These are phyloP conservation scores for Fusarium dimerum DNA, from an alignment of 2,329 filamentous ascomycete species.

Conservation along the genomic window DNA sequence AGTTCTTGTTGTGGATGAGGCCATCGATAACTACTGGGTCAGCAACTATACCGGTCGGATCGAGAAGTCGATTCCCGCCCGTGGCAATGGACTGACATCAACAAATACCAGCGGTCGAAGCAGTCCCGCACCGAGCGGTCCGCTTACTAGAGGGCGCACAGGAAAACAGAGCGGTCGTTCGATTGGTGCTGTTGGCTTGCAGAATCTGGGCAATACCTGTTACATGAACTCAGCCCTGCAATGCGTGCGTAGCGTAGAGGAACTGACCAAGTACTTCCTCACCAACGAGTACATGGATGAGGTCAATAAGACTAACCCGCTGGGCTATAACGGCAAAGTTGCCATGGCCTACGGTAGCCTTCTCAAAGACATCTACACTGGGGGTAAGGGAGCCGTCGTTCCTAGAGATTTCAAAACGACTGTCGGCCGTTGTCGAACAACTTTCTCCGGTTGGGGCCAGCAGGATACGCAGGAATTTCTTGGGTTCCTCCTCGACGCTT, in stretches of 20 bases:
- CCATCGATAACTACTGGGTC: slow-evolving; percentile 61
- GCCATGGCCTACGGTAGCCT: slow-evolving; percentile 81
- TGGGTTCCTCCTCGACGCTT: slow-evolving; percentile 88
- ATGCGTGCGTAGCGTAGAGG: slow-evolving; percentile 90
- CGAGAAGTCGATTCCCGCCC: slow-evolving; percentile 39
- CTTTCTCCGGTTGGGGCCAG: slow-evolving; percentile 92
- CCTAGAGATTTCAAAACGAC: slow-evolving; percentile 81
- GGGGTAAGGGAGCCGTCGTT: slow-evolving; percentile 67
- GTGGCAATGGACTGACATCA: slow-evolving; percentile 25
- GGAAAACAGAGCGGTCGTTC: slow-evolving; percentile 70
- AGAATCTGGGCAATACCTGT: slow-evolving; percentile 94
- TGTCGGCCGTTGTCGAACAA: slow-evolving; percentile 77
- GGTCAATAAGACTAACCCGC: slow-evolving; percentile 80
- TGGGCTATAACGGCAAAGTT: slow-evolving; percentile 83
- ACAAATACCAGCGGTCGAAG: slow-evolving; percentile 61
- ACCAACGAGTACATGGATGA: slow-evolving; percentile 73
- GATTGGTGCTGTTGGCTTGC: slow-evolving; percentile 77
- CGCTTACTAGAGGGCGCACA: slow-evolving; percentile 70
- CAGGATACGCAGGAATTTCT: slow-evolving; percentile 98
- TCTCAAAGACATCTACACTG: slow-evolving; percentile 75
- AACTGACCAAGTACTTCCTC: slow-evolving; percentile 90
- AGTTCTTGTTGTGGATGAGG: slow-evolving; percentile 82
- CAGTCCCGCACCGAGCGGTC: slow-evolving; percentile 62
- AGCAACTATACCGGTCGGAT: slow-evolving; percentile 47
- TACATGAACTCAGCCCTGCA: slow-evolving; percentile 99